Evolutionary conservation across 2,329 filamentous ascomycete genomes (phyloP).

Genomic region (Claviceps sorghi): DNA sequence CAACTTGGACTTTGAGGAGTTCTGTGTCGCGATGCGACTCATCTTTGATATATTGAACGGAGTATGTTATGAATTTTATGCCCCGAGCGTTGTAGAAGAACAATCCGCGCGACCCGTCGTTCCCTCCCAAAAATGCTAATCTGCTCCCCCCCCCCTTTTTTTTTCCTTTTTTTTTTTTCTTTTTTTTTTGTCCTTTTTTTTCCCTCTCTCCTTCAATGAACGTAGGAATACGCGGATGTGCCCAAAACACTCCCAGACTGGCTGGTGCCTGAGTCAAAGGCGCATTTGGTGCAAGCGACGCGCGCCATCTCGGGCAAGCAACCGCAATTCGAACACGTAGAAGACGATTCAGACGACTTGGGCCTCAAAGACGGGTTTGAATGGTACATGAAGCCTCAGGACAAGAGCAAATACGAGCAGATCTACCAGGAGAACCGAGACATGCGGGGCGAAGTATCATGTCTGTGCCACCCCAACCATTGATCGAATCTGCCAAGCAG

Average conservation of each 20-base stretch:
- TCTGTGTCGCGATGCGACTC: constrained; percentile 95
- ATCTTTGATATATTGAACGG: constrained; percentile 97
- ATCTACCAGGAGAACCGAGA: constrained; percentile 92
- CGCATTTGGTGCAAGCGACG: constrained; percentile 73
- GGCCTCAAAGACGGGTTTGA: constrained; percentile 94
- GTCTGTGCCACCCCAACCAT: constrained; percentile 31
- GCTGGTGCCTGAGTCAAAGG: constrained; percentile 91
- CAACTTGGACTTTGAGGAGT: constrained; percentile 97
- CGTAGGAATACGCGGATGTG: constrained; percentile 78
- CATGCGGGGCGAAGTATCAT: constrained; percentile 68
- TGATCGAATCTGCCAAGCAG: too few species aligned
- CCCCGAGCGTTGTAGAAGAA: neutral
- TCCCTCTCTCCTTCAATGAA: neutral
- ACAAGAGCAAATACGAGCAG: constrained; percentile 90
- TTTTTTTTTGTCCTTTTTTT: neutral
- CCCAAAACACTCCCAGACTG: constrained; percentile 77
- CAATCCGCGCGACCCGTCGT: too few species aligned
- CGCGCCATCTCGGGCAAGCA: constrained; percentile 67
- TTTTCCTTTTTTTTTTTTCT: neutral
- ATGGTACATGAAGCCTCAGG: constrained; percentile 93
- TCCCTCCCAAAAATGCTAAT: neutral
- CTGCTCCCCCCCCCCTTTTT: too few species aligned
- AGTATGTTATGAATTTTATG: constrained; percentile 29
- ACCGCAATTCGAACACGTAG: constrained; percentile 70
- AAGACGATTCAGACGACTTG: constrained; percentile 66